A percentile compares a stretch with the other conserved stretches of the same genome.
phyloP scores from a whole-genome alignment of 306 rosid genomes.

The Quercus parvula region DNA sequence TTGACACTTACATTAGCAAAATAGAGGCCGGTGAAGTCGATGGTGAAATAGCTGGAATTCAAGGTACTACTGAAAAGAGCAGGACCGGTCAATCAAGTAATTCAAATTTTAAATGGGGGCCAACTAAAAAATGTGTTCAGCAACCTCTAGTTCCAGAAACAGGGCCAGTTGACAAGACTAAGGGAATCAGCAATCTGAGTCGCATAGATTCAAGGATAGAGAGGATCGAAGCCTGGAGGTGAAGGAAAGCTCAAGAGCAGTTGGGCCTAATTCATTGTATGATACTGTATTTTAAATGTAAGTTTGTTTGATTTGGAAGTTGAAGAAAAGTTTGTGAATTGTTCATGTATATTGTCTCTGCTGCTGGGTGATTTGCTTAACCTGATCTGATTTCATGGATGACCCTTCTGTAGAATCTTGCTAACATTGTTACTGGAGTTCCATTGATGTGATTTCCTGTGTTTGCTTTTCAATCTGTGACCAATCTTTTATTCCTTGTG shows the following conservation, averaged over 20 bases:
- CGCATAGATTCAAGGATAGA: conserved; percentile 45
- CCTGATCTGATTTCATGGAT: conserved; percentile 32
- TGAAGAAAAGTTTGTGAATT: conserved; percentile 41
- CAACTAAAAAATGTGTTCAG: conserved; percentile 35
- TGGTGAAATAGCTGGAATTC: conserved; percentile 1
- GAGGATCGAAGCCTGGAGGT: conserved; percentile 66
- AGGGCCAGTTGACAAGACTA: conserved; percentile 39
- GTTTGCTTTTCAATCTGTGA: conserved; percentile 18
- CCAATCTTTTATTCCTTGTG: neutral
- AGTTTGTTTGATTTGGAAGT: conserved; percentile 35
- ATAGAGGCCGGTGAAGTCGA: conserved; percentile 6
- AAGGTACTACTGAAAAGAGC: conserved; percentile 38
- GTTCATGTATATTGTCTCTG: conserved; percentile 22
- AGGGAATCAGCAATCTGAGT: conserved; percentile 47
- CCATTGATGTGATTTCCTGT: conserved; percentile 25
- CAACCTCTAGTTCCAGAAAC: conserved; percentile 27
- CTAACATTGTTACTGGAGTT: conserved; percentile 34
- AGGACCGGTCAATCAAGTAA: conserved; percentile 37
- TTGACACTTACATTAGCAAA: neutral
- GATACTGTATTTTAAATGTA: conserved; percentile 16
- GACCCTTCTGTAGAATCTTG: conserved; percentile 18
- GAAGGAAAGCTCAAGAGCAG: conserved; percentile 27
- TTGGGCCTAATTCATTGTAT: conserved; percentile 20
- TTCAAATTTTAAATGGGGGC: conserved; percentile 39
- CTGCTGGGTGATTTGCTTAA: conserved; percentile 29